Evolutionary conservation across 169 alveolate genomes (phyloP), one percentile per base, ranked within the genome.

Genomic region (Plasmodium reichenowi): DNA sequence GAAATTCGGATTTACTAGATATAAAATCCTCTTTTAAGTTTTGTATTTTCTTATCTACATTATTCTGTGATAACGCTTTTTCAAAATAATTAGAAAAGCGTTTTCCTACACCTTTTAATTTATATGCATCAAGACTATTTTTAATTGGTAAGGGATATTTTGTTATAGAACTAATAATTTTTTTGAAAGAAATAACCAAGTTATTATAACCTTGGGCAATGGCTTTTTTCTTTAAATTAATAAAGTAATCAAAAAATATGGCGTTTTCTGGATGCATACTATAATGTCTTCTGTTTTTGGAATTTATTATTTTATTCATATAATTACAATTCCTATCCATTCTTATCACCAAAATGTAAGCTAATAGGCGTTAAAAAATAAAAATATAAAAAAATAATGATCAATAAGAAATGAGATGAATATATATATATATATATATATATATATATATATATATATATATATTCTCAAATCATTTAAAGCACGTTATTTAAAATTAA

Each of bases 71-170:
- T 60, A 83, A 52, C 9, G 74, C 91, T 66, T 68, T 83, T 68
- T 83, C 91, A 83, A 83, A 83, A 68, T 68, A 83, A 15, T 48
- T 45, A 2, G 91, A 83, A 83, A 83, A 83, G 7, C 62, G 54
- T n/a, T 50, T 85, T 4, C 96, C 96, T 17, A 94, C 93, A 43
- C 96, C 96, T 24, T 93, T 88, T 52, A 94, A 48, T 59, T 47
- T 89, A 66, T 45, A 68, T 6, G 94, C 94, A 29, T 92, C 95
- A 2, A 75, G 78, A 29, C 89, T 17, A 73, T 60, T 72, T 24
- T 68, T 59, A 54, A 94, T 88, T 20, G 96, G 96, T 58, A 92
- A 48, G 12, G 96, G 96, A 63, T 94, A 92, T 59, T 88, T 71
- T 56, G 58, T 60, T 62, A 94, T 90, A 22, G 96, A 88, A 8